Base-by-base conservation (phyloP, 768 basidiomycete species). In the Glaciozyma martinii region DNA sequence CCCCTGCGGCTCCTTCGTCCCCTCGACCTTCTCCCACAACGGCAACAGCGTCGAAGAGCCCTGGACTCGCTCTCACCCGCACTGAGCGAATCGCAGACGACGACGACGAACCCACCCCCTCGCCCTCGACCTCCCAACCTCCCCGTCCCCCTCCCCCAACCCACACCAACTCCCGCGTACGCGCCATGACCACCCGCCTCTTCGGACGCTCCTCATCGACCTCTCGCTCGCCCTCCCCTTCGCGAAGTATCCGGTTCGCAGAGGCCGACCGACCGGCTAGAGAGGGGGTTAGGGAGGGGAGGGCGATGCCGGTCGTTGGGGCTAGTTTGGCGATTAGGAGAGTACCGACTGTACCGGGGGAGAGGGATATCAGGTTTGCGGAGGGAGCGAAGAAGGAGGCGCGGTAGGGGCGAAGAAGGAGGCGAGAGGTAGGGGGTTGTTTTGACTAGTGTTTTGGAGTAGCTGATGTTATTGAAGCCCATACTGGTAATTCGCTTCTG, bases 231-330 rank as follows among this genome's bases (percentile, higher is more conserved):
- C 60, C 60, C 15, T 61, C 15, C 23, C 23, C 46, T 21, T 47
- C 46, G 46, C 16, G 61, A 0, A 60, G 55, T 43, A 70, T 70
- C 33, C 47, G 68, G 29, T 70, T 70, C 47, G 65, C 68, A 1
- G 29, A 50, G 37, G 56, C 62, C 0, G 56, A 63, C 30, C 61
- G 65, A 0, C 68, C 68, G 18, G 30, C 37, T 18, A n/a, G 68
- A 3, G 68, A 63, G 5, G 65, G 59, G 3, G 25, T 5, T 3
- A 6, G 47, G 23, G 61, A 49, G 13, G 68, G 68, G 1, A 21
- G 68, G 27, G 59, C 68, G 15, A 43, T 69, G n/a, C 68, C 68
- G 0, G 64, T 69, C 0, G 68, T 69, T 2, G 68, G 68, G 10
- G 56, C 60, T 21, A 55, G 61, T 27, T 18, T 69, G 25, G 60